A percentile compares a stretch with the other conserved stretches of the same genome.
Evolutionary conservation across 345 rosid species (phyloP).

Genomic region (Arabis alpina): DNA sequence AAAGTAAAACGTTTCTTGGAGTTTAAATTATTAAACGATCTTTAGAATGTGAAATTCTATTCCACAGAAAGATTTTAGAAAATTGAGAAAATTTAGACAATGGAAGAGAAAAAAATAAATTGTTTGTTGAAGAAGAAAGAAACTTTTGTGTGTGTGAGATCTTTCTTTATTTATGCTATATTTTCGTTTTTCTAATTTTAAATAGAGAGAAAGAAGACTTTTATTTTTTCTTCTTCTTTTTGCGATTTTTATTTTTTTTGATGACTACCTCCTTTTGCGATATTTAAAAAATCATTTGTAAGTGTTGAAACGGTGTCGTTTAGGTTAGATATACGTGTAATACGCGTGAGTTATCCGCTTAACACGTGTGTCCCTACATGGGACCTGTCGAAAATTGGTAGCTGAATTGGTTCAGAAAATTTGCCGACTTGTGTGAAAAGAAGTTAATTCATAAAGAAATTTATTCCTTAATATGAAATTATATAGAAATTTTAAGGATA

Average conservation of each 20-base stretch:
- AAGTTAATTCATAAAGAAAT: not conserved
- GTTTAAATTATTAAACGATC: slow-evolving; percentile 15
- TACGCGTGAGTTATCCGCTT: slow-evolving; percentile 35
- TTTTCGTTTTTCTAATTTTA: slow-evolving; percentile 31
- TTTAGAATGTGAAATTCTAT: slow-evolving; percentile 34
- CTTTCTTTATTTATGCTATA: slow-evolving; percentile 18
- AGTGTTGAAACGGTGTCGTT: slow-evolving; percentile 32
- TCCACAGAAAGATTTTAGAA: slow-evolving; percentile 38
- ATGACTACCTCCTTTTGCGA: not conserved
- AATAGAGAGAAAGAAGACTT: not conserved
- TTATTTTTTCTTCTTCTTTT: not conserved
- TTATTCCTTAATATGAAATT: too few relatives aligned
- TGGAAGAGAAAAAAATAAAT: not conserved
- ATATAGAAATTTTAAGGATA: too few relatives aligned
- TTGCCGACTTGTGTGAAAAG: slow-evolving; percentile 34
- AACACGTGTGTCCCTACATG: slow-evolving; percentile 33
- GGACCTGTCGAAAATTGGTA: slow-evolving; percentile 25
- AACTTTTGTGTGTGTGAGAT: slow-evolving; percentile 17
- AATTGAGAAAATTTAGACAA: slow-evolving; percentile 31
- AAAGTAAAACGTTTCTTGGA: not conserved
- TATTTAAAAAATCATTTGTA: too few relatives aligned
- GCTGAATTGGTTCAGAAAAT: slow-evolving; percentile 28
- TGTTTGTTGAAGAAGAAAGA: slow-evolving; percentile 16
- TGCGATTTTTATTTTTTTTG: slow-evolving; percentile 17
- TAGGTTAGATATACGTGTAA: slow-evolving; percentile 24